A percentile compares a stretch with the other conserved stretches of the same genome.
phyloP scores from a whole-genome alignment of 1,139 yeast species.

The Pichia sp. region DNA sequence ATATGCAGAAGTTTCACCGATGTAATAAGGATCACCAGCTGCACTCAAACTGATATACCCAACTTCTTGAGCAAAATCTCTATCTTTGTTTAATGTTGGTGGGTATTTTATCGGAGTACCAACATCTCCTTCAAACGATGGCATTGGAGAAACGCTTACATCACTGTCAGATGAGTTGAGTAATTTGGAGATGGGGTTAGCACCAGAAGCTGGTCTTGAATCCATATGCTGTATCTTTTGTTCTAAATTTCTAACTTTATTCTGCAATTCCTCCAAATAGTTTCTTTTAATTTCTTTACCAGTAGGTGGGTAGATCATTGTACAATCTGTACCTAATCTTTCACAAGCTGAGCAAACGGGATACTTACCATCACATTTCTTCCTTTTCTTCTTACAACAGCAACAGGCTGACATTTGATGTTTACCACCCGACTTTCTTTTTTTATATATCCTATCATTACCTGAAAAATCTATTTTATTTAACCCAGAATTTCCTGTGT shows the following conservation, averaged over 20 bases:
- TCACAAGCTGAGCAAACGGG: slow-evolving; percentile 43
- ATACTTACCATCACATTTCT: slow-evolving; percentile 47
- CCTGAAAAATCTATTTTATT: neutral
- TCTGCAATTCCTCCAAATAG: slow-evolving; percentile 42
- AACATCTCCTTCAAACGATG: neutral
- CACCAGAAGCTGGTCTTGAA: neutral
- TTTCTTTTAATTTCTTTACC: slow-evolving; percentile 46
- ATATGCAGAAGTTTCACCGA: slow-evolving; percentile 29
- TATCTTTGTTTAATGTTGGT: slow-evolving; percentile 7
- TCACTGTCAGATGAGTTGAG: slow-evolving; percentile 13
- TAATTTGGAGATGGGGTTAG: neutral
- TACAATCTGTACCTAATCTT: slow-evolving; percentile 39
- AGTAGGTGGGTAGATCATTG: slow-evolving; percentile 45
- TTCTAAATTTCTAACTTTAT: slow-evolving; percentile 33
- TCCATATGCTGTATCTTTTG: slow-evolving; percentile 18
- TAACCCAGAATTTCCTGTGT: neutral
- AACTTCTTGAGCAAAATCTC: slow-evolving; percentile 24
- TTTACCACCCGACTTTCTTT: slow-evolving; percentile 15
- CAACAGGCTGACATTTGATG: slow-evolving; percentile 30
- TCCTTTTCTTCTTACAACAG: slow-evolving; percentile 34
- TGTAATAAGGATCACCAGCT: slow-evolving; percentile 25
- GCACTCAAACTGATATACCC: slow-evolving; percentile 28
- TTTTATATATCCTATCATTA: neutral
- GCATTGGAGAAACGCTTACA: slow-evolving; percentile 10
- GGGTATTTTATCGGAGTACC: slow-evolving; percentile 2